A percentile compares a stretch with the other conserved stretches of the same genome.
Evolutionary conservation across 768 basidiomycete species (phyloP).

Genomic region (Strobilomyces confusus): DNA sequence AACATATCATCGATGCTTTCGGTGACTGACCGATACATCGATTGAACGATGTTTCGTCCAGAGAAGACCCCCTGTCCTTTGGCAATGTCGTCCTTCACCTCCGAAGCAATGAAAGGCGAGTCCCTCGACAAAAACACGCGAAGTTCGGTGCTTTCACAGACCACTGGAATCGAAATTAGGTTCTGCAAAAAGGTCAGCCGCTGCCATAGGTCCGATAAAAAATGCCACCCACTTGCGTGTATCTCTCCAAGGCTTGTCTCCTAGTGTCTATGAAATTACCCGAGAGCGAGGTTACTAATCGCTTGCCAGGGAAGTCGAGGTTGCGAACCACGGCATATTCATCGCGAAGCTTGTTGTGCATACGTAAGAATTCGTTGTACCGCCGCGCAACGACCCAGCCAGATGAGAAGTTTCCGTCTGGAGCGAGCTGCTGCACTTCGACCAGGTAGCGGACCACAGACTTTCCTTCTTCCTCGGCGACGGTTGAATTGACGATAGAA

Average conservation of each 20-base stretch:
- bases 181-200: slow-evolving; percentile 42
- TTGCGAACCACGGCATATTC: slow-evolving; percentile 59
- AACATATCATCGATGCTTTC: slow-evolving; percentile 97
- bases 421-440: slow-evolving; percentile 85
- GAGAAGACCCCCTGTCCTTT: slow-evolving; percentile 52
- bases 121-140: slow-evolving; percentile 84
- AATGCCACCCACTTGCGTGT: slow-evolving; percentile 64
- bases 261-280: slow-evolving; percentile 85
- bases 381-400: slow-evolving; percentile 93
- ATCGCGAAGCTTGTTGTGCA: slow-evolving; percentile 85
- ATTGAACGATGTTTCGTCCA: slow-evolving; percentile 75
- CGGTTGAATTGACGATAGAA: slow-evolving; percentile 79
- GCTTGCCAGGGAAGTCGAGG: slow-evolving; percentile 90
- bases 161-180: slow-evolving; percentile 65
- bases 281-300: slow-evolving; percentile 84
- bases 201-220: no score
- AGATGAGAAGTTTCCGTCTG: slow-evolving; percentile 71
- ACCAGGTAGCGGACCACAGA: slow-evolving; percentile 89
- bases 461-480: slow-evolving; percentile 82
- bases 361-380: slow-evolving; percentile 91
- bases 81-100: slow-evolving; percentile 33
- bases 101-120: slow-evolving; percentile 72
- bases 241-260: slow-evolving; percentile 77
- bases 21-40: slow-evolving; percentile 86
- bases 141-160: slow-evolving; percentile 80